These are phyloP conservation scores for Aspergillus fumigatus DNA, from an alignment of 2,329 filamentous ascomycete species.

Conservation along the genomic window DNA sequence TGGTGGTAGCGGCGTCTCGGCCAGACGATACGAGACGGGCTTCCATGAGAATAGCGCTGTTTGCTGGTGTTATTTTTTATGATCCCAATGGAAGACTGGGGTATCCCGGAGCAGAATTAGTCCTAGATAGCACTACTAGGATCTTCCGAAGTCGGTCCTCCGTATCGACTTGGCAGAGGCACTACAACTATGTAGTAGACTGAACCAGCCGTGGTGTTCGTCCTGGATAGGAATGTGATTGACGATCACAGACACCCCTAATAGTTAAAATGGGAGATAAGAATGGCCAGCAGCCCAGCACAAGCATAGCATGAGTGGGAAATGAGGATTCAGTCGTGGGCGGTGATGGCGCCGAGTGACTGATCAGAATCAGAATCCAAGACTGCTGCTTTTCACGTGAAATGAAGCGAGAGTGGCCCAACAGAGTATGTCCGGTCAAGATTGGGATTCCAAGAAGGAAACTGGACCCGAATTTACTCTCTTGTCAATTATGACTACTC, in stretches of 20 bases:
- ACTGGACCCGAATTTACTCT: neutral
- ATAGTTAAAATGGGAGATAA: neutral
- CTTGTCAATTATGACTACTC: neutral
- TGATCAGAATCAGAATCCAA: neutral
- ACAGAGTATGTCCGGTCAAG: neutral
- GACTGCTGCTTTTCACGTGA: constrained; percentile 5
- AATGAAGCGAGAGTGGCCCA: constrained; percentile 1
- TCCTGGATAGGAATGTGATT: neutral
- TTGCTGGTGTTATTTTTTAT: neutral
- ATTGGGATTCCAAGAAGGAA: neutral
- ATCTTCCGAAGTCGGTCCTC: neutral
- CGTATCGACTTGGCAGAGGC: neutral
- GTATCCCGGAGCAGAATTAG: neutral
- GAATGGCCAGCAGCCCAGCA: neutral
- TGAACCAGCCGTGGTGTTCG: neutral
- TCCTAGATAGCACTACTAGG: neutral
- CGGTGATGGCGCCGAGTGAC: neutral
- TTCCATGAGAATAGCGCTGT: constrained; percentile 11
- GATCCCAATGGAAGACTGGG: neutral
- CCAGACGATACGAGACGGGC: constrained; percentile 13
- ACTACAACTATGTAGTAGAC: neutral
- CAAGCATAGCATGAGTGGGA: neutral
- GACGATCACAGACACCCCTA: neutral
- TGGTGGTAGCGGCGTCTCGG: constrained; percentile 12
- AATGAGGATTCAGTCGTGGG: neutral